Evolutionary conservation across 257 asterid genomes (phyloP), one percentile per base, ranked within the genome.

Genomic region (Solanum sparsipilum): DNA sequence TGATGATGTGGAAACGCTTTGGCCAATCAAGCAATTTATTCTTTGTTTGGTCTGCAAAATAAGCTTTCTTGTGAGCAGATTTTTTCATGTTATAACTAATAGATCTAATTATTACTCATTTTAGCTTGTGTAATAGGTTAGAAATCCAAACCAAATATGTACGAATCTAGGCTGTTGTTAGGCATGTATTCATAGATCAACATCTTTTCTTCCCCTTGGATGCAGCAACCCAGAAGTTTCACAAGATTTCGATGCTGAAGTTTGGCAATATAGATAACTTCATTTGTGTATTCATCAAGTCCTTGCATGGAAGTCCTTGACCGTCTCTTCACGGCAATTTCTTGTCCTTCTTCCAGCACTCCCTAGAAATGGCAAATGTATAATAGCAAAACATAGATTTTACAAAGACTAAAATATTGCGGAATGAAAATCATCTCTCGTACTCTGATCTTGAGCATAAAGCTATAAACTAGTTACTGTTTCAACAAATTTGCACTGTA

Each of bases 281-380:
- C 93, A 23, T 88, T 91, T 87, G 65, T 91, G 90, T 90, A 91
- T 89, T 91, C 91, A 13, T 85, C 89, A 3, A 79, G 68, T 46
- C 93, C 93, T 89, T 91, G 93, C 29, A 27, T 56, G 6, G 93
- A 91, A 65, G 89, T 48, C 89, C 38, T 86, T 16, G 92, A 91
- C 2, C 58, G 89, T 31, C 93, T 89, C 87, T 91, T 91, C 74
- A 91, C 91, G 3, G 91, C 93, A 21, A 91, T 78, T 91, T 90
- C 90, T 34, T 75, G 87, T 84, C 88, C 88, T 2, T 82, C 84
- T 56, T 89, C 78, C 78, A 90, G 72, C 78, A 46, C 23, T 20
- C 92, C 90, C 91, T 90, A 73, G 36, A 60, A 84, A 34, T 84
- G 34, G 48, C 1, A 84, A 84, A 63, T 23, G 70, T 63, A 39